Evolutionary conservation across 805 yeast species (phyloP), one percentile per base, ranked within the genome.

Genomic region (Nakazawaea sp.): DNA sequence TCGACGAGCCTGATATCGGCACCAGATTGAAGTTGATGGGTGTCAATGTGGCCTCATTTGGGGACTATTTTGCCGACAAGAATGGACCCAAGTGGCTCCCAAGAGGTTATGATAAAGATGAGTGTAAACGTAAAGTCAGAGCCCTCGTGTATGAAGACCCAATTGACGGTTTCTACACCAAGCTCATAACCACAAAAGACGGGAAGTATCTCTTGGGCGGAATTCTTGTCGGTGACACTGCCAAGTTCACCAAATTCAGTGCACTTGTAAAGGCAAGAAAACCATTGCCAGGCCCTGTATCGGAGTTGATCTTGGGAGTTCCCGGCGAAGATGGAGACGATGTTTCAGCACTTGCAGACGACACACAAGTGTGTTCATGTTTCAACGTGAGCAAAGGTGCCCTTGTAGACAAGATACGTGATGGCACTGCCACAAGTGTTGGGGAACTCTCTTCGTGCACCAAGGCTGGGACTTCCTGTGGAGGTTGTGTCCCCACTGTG

Each of bases 401-500:
- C 8, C 36, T 60, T 8, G 51, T 51, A 7, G 56, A 52, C 13
- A 51, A 52, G 21, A 48, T 60, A n/a, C 44, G 50, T 18, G 49
- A 48, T 38, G 65, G 52, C 13, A 37, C 44, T 16, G 51, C 56
- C 26, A 42, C 42, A 2, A 50, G 59, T 13, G 33, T 60, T 13
- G 58, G 56, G 9, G 61, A 58, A 24, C 43, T 60, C 33, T 58
- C 59, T 45, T 51, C 55, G 20, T 44, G 51, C 31, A 59, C 65
- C 5, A 60, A 60, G 37, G 64, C 66, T 3, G 66, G 59, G 17
- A 58, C 64, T 16, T 61, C 64, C 1, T 60, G 66, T 38, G 64
- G 66, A 33, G 66, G 64, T 7, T 60, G 66, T 45, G 59, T 56
- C 30, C 59, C 61, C 6, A 56, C 61, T 1, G 55, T 60, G 42